Conservation (phyloP, 1,284 basidiomycete species). For the Abortiporus biennis region DNA sequence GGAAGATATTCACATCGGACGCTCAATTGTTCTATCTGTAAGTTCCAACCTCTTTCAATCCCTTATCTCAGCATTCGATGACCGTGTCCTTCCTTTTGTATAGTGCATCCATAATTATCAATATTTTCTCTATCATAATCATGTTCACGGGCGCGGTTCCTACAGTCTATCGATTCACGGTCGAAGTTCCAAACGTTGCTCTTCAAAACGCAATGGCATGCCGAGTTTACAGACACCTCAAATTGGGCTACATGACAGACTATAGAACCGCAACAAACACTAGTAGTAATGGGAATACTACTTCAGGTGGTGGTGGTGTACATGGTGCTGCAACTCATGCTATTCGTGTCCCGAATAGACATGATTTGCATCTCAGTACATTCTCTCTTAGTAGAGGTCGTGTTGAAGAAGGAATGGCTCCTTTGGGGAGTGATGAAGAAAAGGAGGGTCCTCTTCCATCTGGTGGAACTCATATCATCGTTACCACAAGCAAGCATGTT, state of each 20-base stretch:
- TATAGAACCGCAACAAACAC: no score
- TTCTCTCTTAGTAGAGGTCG: no score
- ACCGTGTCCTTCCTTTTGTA: background rate
- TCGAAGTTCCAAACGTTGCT: slow-evolving; percentile 2
- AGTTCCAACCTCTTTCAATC: background rate
- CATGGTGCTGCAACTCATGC: no score
- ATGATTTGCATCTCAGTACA: no score
- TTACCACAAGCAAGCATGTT: no score
- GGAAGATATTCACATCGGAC: background rate
- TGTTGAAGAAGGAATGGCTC: no score
- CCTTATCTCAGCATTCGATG: background rate
- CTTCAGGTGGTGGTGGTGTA: no score
- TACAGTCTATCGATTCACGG: background rate
- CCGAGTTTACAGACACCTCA: slow-evolving; percentile 4
- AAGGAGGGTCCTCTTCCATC: no score
- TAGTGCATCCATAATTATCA: slow-evolving; percentile 2
- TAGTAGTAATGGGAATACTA: no score
- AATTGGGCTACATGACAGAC: slow-evolving; percentile 3
- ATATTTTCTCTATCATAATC: background rate
- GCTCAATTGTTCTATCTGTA: slow-evolving; percentile 4
- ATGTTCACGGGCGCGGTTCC: slow-evolving; percentile 2
- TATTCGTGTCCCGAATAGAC: no score
- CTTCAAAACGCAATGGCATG: slow-evolving; percentile 6
- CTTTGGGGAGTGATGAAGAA: no score
- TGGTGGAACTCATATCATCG: no score